These are phyloP conservation scores for Cucurbita argyrosperma DNA, from an alignment of 306 rosid species.

Conservation along the genomic window DNA sequence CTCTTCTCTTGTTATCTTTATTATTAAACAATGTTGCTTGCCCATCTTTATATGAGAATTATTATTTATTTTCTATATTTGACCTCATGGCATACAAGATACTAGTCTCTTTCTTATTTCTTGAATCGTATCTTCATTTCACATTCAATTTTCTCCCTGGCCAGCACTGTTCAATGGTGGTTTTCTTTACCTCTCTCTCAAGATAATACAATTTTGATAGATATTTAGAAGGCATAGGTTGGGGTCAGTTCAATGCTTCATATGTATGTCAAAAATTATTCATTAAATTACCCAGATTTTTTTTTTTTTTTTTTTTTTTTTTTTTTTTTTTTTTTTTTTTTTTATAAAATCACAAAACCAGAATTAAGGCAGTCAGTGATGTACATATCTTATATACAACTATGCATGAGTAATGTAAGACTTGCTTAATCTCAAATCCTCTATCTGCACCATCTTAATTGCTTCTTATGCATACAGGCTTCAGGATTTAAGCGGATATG, in stretches of 20 bases:
- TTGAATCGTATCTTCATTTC: not conserved
- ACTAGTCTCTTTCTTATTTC: not conserved
- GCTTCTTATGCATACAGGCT: constrained; percentile 44
- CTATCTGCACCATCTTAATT: not conserved
- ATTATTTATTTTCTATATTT: too few species aligned
- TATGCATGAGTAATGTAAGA: not conserved
- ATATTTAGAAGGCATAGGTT: too few species aligned
- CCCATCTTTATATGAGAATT: too few species aligned
- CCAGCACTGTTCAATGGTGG: not conserved
- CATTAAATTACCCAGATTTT: too few species aligned
- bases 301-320: not conserved
- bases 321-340: too few species aligned
- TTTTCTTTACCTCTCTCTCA: too few species aligned
- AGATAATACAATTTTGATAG: too few species aligned
- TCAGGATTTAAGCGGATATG: constrained; percentile 83
- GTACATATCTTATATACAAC: not conserved
- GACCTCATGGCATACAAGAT: too few species aligned
- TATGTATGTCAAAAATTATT: too few species aligned
- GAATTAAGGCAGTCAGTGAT: not conserved
- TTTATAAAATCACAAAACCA: not conserved
- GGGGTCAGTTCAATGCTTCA: too few species aligned
- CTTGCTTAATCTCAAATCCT: not conserved
- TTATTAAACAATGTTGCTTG: too few species aligned
- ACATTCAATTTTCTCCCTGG: not conserved
- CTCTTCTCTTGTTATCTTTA: constrained; percentile 1